Evolutionary conservation across 1,284 basidiomycete species (phyloP).

Genomic region (Ustilago hordei): DNA sequence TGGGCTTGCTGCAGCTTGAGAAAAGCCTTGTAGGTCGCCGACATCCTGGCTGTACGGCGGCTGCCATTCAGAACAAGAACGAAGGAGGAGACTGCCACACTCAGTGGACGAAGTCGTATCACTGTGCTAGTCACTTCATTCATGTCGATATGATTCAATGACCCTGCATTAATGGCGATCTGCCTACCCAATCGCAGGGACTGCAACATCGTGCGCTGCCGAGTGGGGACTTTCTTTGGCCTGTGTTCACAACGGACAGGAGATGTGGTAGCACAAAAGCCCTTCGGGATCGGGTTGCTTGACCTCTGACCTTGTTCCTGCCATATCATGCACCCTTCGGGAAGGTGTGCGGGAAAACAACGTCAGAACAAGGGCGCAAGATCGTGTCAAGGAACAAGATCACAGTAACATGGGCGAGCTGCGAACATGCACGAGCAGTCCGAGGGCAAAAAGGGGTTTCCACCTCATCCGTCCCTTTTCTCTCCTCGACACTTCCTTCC

Average conservation of each 20-base stretch:
- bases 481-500: conserved; percentile 1
- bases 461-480: too few species aligned
- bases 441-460: background rate
- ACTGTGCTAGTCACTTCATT: background rate
- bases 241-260: background rate
- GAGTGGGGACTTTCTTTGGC: background rate
- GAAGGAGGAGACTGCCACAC: background rate
- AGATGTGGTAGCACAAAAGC: background rate
- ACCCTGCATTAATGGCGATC: background rate
- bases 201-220: background rate
- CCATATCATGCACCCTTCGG: background rate
- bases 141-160: background rate
- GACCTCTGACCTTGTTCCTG: background rate
- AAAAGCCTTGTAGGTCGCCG: background rate
- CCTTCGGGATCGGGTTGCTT: conserved; percentile 6
- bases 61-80: background rate
- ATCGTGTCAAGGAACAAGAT: background rate
- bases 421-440: background rate
- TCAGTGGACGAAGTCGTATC: background rate
- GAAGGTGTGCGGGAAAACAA: background rate
- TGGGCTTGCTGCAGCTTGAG: background rate
- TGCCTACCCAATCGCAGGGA: background rate
- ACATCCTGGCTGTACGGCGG: background rate
- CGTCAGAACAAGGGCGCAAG: background rate
- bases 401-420: background rate